Conservation (phyloP, 768 basidiomycete genomes). For the Collybiopsis luxurians region DNA sequence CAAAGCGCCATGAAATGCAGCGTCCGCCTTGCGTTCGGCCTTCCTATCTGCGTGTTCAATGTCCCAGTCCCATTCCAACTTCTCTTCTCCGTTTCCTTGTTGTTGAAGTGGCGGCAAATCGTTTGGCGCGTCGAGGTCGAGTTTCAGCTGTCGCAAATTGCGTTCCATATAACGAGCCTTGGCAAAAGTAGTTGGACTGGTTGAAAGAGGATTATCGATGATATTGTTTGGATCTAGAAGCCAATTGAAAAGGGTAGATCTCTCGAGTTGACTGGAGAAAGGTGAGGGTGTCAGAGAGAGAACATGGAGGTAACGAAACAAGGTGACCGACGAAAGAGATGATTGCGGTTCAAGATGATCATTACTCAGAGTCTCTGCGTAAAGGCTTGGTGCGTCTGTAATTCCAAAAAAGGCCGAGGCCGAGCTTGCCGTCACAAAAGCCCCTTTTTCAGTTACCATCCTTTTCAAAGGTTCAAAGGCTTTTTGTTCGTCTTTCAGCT, state of each 20-base stretch:
- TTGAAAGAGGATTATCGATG: neutral
- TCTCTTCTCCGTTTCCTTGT: constrained; percentile 3
- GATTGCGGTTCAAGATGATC: neutral
- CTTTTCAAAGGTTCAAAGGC: too few species aligned
- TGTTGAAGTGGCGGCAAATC: neutral
- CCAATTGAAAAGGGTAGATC: neutral
- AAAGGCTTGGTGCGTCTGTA: too few species aligned
- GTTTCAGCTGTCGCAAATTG: constrained; percentile 5
- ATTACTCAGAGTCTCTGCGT: too few species aligned
- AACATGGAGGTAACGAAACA: neutral
- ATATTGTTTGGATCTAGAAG: neutral
- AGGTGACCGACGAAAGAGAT: neutral
- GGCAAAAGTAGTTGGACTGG: neutral
- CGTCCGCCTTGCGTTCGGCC: constrained; percentile 62
- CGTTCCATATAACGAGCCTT: constrained; percentile 5
- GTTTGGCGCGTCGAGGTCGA: neutral
- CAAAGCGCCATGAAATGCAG: constrained; percentile 53
- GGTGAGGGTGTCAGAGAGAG: neutral
- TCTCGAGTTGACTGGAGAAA: neutral
- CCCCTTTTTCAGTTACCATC: too few species aligned
- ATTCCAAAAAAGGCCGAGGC: too few species aligned
- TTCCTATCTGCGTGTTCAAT: constrained; percentile 68
- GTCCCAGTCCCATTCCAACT: constrained; percentile 68
- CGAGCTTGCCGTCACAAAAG: too few species aligned
- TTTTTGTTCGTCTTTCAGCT: too few species aligned